phyloP scores from a whole-genome alignment of 108 stramenopile species.

The Pseudonitzschia delicatissima region DNA sequence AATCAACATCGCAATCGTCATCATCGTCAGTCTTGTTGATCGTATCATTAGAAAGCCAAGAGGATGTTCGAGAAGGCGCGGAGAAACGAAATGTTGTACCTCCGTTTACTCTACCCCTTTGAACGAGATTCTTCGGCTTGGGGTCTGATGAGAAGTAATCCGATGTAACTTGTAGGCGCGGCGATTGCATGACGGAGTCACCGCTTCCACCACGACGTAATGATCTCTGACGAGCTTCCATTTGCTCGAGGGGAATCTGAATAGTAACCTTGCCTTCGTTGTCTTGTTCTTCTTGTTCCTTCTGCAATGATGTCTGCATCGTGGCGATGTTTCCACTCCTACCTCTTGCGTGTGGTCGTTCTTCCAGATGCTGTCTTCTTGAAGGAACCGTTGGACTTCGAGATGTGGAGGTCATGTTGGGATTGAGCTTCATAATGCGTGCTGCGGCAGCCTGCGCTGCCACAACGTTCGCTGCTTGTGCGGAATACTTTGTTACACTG shows the following conservation, averaged over 20 bases:
- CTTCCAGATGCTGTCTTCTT: background rate
- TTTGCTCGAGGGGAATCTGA: too few species aligned
- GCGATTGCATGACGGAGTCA: too few species aligned
- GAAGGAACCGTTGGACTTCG: background rate
- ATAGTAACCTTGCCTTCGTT: too few species aligned
- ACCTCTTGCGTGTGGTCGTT: too few species aligned
- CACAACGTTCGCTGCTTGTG: slow-evolving; percentile 5
- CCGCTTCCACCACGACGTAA: too few species aligned
- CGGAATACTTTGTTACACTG: slow-evolving; percentile 10
- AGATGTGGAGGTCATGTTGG: background rate
- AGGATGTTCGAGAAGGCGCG: background rate
- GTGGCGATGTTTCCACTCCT: too few species aligned
- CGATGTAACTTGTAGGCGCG: background rate
- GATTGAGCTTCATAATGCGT: background rate
- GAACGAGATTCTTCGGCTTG: slow-evolving; percentile 3
- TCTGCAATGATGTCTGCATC: too few species aligned
- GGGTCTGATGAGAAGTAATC: slow-evolving; percentile 4
- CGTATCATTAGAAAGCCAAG: background rate
- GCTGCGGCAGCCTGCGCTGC: slow-evolving; percentile 6
- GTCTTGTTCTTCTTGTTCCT: too few species aligned
- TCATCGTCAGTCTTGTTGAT: background rate
- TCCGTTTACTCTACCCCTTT: background rate
- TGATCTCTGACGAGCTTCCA: too few species aligned
- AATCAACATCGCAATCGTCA: slow-evolving; percentile 19
- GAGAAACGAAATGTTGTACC: background rate